Base-by-base conservation (phyloP, 139 green algal species). In the Monoraphidium neglectum region DNA sequence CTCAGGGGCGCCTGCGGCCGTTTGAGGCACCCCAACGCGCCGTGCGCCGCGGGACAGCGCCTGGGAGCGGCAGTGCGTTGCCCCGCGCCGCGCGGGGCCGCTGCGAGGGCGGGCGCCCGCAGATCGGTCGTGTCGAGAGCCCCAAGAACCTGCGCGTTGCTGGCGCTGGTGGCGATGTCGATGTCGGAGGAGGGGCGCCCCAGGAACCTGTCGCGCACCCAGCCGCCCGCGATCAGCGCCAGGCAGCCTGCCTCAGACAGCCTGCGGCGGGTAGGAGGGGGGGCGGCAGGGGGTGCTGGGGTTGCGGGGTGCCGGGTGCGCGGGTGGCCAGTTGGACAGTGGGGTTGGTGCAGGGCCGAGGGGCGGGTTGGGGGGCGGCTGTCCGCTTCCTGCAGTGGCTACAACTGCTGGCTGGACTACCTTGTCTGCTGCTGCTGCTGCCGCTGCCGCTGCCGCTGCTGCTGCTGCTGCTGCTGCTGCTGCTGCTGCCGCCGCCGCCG, bases 121-220 rank as follows among this genome's bases (percentile, higher is more conserved):
- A n/a, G n/a, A n/a, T n/a, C n/a, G n/a, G n/a, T n/a, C n/a, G n/a
- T n/a, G n/a, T n/a, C n/a, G n/a, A n/a, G 43, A 8, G 12, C 8
- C 12, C 8, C 43, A 51, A 8, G 43, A 8, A 12, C 43, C 43
- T 51, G 43, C 43, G 43, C 43, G 43, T 51, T 51, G 1, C 38
- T 70, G 6, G 84, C 84, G 65, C 68, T 86, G 47, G 78, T 90
- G n/a, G 94, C 96, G 32, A 99, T 96, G 88, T 99, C 96, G 18
- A 98, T 95, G 83, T 98, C 95, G 21, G 86, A 38, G 13, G 84
- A 91, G 30, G 87, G 72, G 3, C 83, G 83, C 28, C 89, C 89
- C 68, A 98, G 89, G 46, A 97, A 84, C 77, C 97, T 96, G 83
- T 99, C 96, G 0, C 96, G 77, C 69, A 99, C 96, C 96, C 96